Evolutionary conservation across 192 early-diverging fungal species (phyloP).

Genomic region (Coemansia sp.): DNA sequence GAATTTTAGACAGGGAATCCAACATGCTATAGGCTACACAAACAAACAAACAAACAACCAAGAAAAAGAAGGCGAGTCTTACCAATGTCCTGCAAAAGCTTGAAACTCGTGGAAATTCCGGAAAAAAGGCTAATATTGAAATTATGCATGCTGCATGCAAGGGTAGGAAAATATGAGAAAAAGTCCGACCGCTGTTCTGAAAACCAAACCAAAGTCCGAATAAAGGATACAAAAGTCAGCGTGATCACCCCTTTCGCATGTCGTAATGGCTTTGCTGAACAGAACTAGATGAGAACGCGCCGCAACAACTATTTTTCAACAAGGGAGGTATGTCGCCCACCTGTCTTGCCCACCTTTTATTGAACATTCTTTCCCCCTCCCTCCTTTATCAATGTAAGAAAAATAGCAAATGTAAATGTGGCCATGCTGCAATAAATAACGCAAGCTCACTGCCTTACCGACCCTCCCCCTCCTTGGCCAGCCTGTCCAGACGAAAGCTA

Average conservation of each 20-base stretch:
- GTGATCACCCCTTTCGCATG: not conserved
- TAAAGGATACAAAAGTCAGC: not conserved
- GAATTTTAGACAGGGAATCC: too few relatives aligned
- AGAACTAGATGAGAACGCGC: not conserved
- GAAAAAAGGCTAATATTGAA: not conserved
- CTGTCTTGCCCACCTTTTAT: constrained; percentile 13
- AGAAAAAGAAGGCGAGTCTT: too few relatives aligned
- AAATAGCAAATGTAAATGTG: constrained; percentile 37
- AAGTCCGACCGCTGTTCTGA: constrained; percentile 10
- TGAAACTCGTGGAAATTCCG: not conserved
- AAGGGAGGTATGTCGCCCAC: constrained; percentile 15
- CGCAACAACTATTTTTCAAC: not conserved
- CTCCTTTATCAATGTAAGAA: constrained; percentile 37
- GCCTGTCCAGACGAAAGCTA: not conserved
- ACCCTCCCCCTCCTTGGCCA: not conserved
- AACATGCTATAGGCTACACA: too few relatives aligned
- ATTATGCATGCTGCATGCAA: constrained; percentile 5
- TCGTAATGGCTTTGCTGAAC: constrained; percentile 16
- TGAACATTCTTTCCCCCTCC: constrained; percentile 15
- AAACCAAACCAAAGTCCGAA: not conserved
- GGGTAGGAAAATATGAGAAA: constrained; percentile 3
- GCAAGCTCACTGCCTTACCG: not conserved
- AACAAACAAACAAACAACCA: not conserved
- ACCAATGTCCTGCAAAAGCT: too few relatives aligned
- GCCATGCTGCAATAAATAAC: constrained; percentile 51